Evolutionary conservation across 2,329 filamentous ascomycete genomes (phyloP), one percentile per base, ranked within the genome.

Genomic region (Xylaria arbuscula): DNA sequence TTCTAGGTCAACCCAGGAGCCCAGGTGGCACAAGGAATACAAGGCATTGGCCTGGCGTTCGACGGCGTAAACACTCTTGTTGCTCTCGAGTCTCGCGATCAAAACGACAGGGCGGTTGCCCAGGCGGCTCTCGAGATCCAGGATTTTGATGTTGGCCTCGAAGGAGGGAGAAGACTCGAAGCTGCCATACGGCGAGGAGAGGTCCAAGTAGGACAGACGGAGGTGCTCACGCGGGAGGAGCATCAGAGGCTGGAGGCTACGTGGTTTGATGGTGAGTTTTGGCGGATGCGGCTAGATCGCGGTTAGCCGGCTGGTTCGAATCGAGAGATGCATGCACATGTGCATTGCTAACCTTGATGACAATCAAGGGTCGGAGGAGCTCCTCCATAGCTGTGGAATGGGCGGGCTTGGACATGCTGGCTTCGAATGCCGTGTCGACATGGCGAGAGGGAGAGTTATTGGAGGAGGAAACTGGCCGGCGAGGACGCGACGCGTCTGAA

Each of bases 1-100:
- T 42, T 85, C 83, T 60, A 91, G 76, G 69, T 89, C 86, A 24
- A 92, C 84, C 90, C 91, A 93, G 22, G 82, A 79, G 1, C 88
- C 90, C 51, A 96, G 81, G 73, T 87, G 89, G 78, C 90, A 94
- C 32, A 93, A 77, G 11, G 88, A 87, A 77, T 92, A 94, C 3
- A 91, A 81, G 0, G 86, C 85, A 55, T 81, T 79, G 17, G 84
- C 81, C 42, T 92, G 88, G 28, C 88, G 85, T 80, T 94, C 92
- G n/a, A 93, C 80, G 13, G 86, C 90, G 76, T 88, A 91, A 0
- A 87, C 70, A 42, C 81, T 82, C 64, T 83, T 82, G 68, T 83
- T 85, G 32, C 84, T 81, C 51, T 90, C 87, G 53, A 87, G 83
- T 66, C 87, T 83, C 34, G 88, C 89, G 67, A 93, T 82, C 10